A percentile compares a stretch with the other conserved stretches of the same genome.
Conservation (phyloP, 2,329 filamentous ascomycete species). For the Aspergillus pseudonomiae region DNA sequence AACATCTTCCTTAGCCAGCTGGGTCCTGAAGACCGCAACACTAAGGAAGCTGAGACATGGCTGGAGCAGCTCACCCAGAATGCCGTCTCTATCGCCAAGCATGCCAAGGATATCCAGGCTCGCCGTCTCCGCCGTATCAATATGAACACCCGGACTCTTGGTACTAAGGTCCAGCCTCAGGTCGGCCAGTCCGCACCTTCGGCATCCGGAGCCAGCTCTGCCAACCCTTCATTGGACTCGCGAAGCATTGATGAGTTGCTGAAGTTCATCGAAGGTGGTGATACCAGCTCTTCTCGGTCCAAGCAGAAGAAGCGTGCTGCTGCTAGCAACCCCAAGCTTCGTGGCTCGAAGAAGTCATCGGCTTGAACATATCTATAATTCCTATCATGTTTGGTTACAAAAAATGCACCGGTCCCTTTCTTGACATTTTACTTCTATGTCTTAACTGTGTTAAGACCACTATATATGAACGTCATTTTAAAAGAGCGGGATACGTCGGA, state of each 20-base stretch:
- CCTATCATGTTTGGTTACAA: constrained; percentile 10
- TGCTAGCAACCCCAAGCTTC: constrained; percentile 47
- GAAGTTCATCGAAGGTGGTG: constrained; percentile 84
- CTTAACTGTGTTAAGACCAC: constrained; percentile 30
- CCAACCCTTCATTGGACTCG: constrained; percentile 62
- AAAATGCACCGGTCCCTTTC: constrained; percentile 16
- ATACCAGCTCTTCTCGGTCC: constrained; percentile 41
- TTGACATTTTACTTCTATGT: constrained; percentile 30
- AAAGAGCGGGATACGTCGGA: constrained; percentile 29
- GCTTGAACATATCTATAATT: constrained; percentile 25
- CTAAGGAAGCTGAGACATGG: constrained; percentile 96
- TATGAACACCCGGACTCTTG: constrained; percentile 62
- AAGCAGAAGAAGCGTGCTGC: constrained; percentile 51
- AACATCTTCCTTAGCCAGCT: constrained; percentile 90
- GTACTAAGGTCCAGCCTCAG: constrained; percentile 64
- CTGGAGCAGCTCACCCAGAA: constrained; percentile 94
- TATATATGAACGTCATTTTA: constrained; percentile 29
- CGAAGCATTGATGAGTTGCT: constrained; percentile 91
- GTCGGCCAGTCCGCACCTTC: constrained; percentile 62
- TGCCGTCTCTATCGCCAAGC: constrained; percentile 90
- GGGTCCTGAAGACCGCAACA: constrained; percentile 91
- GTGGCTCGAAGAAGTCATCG: constrained; percentile 45
- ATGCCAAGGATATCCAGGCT: constrained; percentile 82
- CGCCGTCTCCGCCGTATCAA: constrained; percentile 72
- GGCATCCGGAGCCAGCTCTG: constrained; percentile 41